Evolutionary conservation across 441 rosid genomes (phyloP), one percentile per base, ranked within the genome.

Genomic region (Gossypium davidsonii): DNA sequence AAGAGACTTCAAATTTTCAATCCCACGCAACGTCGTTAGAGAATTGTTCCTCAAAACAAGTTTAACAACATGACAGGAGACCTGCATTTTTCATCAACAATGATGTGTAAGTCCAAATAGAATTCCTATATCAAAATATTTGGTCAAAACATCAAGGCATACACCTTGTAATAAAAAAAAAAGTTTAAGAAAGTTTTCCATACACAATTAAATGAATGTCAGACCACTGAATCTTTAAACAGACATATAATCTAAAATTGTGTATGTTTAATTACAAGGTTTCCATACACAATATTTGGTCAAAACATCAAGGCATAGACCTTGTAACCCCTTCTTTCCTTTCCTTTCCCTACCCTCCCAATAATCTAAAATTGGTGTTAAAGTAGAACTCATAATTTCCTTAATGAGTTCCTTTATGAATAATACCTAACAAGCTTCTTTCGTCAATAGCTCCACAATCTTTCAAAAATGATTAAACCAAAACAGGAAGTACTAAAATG

Each of bases 31-130:
- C 21, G 96, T 80, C 67, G 97, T 82, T 60, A 95, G 83, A 76
- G 96, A 92, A 76, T 95, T 95, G 87, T 91, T 92, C 90, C 99
- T 87, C 88, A 95, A 82, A 84, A 89, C 95, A 83, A 95, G 96
- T 74, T 86, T 89, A 58, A 87, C 90, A 79, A 95, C 82, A 76
- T 79, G 83, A 76, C 90, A 85, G 51, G 93, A 79, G 70, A 90
- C 93, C 98, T 95, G 98, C 88, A 91, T 74, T 52, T 71, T 63
- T 74, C 83, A 86, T 82, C 78, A 84, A 75, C 68, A 80, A 70
- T 7, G n/a, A 67, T 67, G 71, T 60, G 80, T 78, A 71, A 83
- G 79, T 83, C 82, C 74, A 78, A 67, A 80, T 75, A 73, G 67
- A 73, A 80, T 70, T 72, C 77, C 79, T 78, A 76, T 65, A 80